These are phyloP conservation scores for Primulina eburnea DNA, from an alignment of 257 asterid genomes.

Conservation along the genomic window DNA sequence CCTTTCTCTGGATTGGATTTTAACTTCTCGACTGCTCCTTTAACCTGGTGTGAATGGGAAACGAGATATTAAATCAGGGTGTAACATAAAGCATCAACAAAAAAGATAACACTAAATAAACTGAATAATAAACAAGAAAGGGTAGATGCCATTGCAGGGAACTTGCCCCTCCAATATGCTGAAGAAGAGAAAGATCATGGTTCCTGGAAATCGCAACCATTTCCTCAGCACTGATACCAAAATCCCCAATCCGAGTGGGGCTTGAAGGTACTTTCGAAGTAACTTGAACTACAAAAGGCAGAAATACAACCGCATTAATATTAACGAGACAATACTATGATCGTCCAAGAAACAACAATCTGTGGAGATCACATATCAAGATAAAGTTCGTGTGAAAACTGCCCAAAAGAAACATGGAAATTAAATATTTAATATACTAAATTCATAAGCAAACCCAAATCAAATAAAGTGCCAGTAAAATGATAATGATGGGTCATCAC, in stretches of 20 bases:
- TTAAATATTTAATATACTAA: conserved; percentile 1
- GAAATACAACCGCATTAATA: background rate
- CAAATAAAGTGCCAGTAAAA: background rate
- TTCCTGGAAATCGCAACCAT: conserved; percentile 64
- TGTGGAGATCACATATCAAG: background rate
- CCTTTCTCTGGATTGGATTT: conserved; percentile 65
- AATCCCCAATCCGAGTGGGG: conserved; percentile 52
- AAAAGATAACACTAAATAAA: background rate
- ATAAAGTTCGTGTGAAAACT: background rate
- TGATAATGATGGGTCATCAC: background rate
- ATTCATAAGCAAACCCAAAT: conserved; percentile 13
- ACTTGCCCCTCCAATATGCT: conserved; percentile 88
- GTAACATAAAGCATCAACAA: background rate
- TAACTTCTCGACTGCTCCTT: conserved; percentile 64
- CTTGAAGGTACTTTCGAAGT: conserved; percentile 39
- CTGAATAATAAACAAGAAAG: background rate
- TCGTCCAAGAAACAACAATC: background rate
- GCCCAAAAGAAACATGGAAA: background rate
- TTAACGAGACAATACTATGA: conserved; percentile 6
- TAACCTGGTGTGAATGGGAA: conserved; percentile 43
- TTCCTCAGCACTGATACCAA: conserved; percentile 68
- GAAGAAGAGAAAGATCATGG: conserved; percentile 50
- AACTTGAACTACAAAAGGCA: conserved; percentile 40
- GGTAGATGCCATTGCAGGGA: conserved; percentile 17
- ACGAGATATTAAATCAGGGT: conserved; percentile 2